These are phyloP conservation scores for Austroboletus eburneus DNA, from an alignment of 768 basidiomycete species.

Conservation along the genomic window DNA sequence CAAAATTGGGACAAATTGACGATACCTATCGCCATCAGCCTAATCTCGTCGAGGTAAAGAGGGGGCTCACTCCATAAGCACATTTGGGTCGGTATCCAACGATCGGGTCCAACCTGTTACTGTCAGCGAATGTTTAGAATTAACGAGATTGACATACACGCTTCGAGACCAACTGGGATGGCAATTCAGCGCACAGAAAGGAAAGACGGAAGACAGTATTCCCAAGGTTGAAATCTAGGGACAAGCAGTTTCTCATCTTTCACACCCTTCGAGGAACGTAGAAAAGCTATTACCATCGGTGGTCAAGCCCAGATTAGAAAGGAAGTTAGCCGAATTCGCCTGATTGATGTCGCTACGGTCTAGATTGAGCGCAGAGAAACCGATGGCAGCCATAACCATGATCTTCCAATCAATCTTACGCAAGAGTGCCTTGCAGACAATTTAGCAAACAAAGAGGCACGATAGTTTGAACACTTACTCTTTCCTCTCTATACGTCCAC, in stretches of 20 bases:
- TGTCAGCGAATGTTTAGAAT: background rate
- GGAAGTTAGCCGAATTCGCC: constrained; percentile 56
- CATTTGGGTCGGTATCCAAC: constrained; percentile 61
- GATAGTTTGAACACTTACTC: constrained; percentile 21
- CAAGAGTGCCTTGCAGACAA: constrained; percentile 37
- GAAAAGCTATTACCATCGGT: constrained; percentile 37
- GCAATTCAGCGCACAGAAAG: constrained; percentile 54
- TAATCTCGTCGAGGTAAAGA: background rate
- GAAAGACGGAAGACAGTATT: constrained; percentile 50
- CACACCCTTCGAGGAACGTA: background rate
- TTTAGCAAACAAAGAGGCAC: background rate
- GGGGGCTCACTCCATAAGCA: constrained; percentile 41
- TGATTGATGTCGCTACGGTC: constrained; percentile 52
- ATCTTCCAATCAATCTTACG: constrained; percentile 61
- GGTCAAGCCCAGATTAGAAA: constrained; percentile 50
- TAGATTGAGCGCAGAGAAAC: constrained; percentile 54
- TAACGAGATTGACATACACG: constrained; percentile 32
- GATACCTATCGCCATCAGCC: constrained; percentile 23
- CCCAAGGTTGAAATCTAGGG: constrained; percentile 50
- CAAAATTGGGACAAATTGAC: constrained; percentile 53
- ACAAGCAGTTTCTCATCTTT: background rate
- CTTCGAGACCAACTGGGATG: constrained; percentile 61
- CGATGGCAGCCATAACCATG: constrained; percentile 53
- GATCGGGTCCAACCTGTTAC: constrained; percentile 52
- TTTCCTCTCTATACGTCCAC: constrained; percentile 59